Evolutionary conservation across 257 asterid species (phyloP).

Genomic region (Osmanthus fragrans): DNA sequence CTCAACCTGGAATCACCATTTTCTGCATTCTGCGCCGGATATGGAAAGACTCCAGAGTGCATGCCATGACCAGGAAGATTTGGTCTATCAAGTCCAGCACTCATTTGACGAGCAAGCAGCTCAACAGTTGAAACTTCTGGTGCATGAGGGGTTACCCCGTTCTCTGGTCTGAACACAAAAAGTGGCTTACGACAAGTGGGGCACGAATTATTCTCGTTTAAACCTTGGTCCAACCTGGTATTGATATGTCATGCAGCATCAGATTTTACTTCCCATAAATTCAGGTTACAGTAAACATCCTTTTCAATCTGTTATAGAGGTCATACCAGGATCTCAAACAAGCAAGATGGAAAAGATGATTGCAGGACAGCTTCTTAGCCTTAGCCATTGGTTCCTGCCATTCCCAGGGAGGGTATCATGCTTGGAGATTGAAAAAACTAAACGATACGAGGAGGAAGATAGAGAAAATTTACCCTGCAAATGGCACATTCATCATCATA

Average conservation of each 20-base stretch:
- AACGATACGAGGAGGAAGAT: constrained; percentile 3
- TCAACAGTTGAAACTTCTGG: constrained; percentile 73
- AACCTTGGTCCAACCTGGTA: constrained; percentile 88
- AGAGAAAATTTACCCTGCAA: constrained; percentile 65
- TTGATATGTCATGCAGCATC: constrained; percentile 18
- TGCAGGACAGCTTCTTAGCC: constrained; percentile 88
- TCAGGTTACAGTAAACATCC: constrained; percentile 2
- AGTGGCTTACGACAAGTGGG: constrained; percentile 96
- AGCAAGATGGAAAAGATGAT: constrained; percentile 87
- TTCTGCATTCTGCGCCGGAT: constrained; percentile 64
- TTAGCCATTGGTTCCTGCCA: constrained; percentile 94
- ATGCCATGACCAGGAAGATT: constrained; percentile 65
- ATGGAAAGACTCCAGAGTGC: constrained; percentile 56
- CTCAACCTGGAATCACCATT: constrained; percentile 62
- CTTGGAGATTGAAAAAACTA: constrained; percentile 27
- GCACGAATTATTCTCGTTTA: constrained; percentile 81
- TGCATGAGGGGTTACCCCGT: constrained; percentile 41
- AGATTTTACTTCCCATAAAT: constrained; percentile 16
- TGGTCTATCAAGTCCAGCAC: constrained; percentile 68
- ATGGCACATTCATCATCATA: constrained; percentile 94
- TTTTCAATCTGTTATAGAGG: constrained; percentile 7
- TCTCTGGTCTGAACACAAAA: constrained; percentile 55
- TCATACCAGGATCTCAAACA: constrained; percentile 95
- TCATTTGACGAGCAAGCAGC: constrained; percentile 88
- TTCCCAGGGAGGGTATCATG: constrained; percentile 16